Percentiles rank a stretch among this genome's conserved stretches.
Conservation (phyloP, 2,329 filamentous ascomycete species). For the Triangularia verruculosa region DNA sequence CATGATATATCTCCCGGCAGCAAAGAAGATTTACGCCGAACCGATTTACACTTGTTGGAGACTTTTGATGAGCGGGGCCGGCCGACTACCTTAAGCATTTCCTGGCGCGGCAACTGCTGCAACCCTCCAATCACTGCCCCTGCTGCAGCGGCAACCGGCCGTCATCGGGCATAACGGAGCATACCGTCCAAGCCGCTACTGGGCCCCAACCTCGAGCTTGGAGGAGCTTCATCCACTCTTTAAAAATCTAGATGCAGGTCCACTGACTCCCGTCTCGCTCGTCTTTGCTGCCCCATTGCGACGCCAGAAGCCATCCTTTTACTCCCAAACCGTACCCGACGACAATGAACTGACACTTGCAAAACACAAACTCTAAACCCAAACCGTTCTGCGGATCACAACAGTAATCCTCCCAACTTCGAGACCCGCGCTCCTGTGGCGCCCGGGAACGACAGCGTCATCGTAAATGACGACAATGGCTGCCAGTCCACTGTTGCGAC, state of each 20-base stretch:
- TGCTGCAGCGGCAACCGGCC: neutral
- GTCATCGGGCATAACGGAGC: slow-evolving; percentile 9
- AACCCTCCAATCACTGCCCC: neutral
- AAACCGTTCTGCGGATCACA: neutral
- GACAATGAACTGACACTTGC: slow-evolving; percentile 2
- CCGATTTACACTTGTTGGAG: too few relatives aligned
- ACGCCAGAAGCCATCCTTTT: neutral
- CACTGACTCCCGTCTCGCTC: neutral
- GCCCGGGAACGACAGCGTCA: neutral
- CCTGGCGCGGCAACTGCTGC: too few relatives aligned
- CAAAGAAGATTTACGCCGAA: too few relatives aligned
- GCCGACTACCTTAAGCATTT: neutral
- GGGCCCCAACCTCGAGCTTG: neutral
- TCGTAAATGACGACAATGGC: slow-evolving; percentile 19
- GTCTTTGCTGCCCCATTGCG: slow-evolving; percentile 1
- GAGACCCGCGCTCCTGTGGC: neutral
- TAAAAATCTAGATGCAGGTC: slow-evolving; percentile 6
- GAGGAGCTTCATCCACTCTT: neutral
- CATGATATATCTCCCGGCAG: too few relatives aligned
- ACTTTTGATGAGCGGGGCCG: too few relatives aligned
- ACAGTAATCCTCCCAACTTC: neutral
- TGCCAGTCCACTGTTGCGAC: slow-evolving; percentile 5
- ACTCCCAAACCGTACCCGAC: neutral
- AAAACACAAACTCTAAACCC: neutral
- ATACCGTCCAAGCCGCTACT: neutral